phyloP scores from a whole-genome alignment of 495 filamentous ascomycete species.

The Aspergillus sparsus region DNA sequence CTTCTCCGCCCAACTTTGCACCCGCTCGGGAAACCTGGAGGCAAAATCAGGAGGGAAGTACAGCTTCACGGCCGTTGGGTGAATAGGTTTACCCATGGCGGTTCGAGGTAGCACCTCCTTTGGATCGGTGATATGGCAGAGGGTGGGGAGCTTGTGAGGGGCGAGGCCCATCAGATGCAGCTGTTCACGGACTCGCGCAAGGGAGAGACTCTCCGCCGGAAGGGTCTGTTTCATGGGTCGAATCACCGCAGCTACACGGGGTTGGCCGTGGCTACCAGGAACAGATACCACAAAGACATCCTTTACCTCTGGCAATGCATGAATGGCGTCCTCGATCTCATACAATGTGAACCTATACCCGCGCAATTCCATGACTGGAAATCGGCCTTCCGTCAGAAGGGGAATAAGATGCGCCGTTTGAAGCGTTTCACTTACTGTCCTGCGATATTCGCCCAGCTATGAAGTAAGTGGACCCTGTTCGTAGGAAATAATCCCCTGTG shows the following conservation, averaged over 20 bases:
- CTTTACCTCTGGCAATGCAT: background rate
- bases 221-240: background rate
- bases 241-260: background rate
- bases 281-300: background rate
- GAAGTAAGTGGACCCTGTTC: background rate
- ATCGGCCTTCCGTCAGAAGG: too few species aligned
- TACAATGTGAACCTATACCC: background rate
- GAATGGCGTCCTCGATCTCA: background rate
- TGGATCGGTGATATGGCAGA: slow-evolving; percentile 1
- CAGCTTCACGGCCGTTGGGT: background rate
- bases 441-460: background rate
- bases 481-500: background rate
- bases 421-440: background rate
- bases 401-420: background rate
- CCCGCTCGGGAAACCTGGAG: background rate
- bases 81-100: background rate
- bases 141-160: background rate
- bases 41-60: background rate
- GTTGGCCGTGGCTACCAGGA: background rate
- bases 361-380: background rate
- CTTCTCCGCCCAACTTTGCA: background rate
- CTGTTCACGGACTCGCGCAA: background rate
- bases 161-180: background rate
- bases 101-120: background rate
- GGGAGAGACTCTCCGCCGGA: background rate